These are phyloP conservation scores for Cladosporium sp. DNA, from an alignment of 2,329 filamentous ascomycete species.

Conservation along the genomic window DNA sequence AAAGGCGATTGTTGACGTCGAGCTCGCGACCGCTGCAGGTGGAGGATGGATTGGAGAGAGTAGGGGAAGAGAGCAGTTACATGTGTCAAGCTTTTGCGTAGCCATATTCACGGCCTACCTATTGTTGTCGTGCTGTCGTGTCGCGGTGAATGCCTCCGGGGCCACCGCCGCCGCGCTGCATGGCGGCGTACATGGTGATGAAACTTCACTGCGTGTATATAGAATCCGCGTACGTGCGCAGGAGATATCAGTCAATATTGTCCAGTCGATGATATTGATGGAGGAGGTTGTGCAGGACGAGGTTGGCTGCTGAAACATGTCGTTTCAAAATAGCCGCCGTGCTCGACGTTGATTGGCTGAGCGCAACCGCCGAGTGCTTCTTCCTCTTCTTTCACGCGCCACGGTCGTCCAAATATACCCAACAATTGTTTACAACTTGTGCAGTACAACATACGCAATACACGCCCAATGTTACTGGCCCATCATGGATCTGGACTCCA, in stretches of 20 bases:
- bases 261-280: not conserved
- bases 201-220: not conserved
- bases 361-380: slow-evolving; percentile 9
- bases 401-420: not conserved
- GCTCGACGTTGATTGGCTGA: slow-evolving; percentile 12
- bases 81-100: not conserved
- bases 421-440: not conserved
- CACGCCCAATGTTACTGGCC: not conserved
- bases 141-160: not conserved
- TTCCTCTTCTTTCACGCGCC: slow-evolving; percentile 1
- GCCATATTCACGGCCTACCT: slow-evolving; percentile 14
- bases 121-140: slow-evolving; percentile 2
- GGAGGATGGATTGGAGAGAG: not conserved
- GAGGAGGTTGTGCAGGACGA: slow-evolving; percentile 8
- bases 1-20: not conserved
- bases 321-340: not conserved
- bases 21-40: not conserved
- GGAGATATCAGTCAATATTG: not conserved
- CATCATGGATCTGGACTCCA: not conserved
- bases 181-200: not conserved
- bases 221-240: not conserved
- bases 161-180: not conserved
- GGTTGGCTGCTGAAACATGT: not conserved
- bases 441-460: not conserved
- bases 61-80: not conserved